Evolutionary conservation across 371 early-diverging fungal genomes (phyloP), one percentile per base, ranked within the genome.

Genomic region (Mucor saturninus): DNA sequence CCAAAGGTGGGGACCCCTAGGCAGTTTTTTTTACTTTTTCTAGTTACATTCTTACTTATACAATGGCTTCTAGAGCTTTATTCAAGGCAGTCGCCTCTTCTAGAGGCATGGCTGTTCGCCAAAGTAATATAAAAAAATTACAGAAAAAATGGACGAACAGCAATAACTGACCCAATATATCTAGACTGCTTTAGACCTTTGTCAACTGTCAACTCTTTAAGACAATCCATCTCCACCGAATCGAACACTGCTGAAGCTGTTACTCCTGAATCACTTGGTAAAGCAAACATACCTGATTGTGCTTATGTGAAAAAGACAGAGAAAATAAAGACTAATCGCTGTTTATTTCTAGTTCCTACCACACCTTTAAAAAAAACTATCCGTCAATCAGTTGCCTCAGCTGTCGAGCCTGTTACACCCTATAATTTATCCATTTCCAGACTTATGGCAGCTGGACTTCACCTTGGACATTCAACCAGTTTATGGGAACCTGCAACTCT

Each of bases 391-490:
- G 62, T 74, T 14, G 59, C 64, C 13, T 67, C 69, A 56, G 59
- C 63, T 53, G 58, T 68, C 39, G 71, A 68, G 46, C 70, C 76
- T 26, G 56, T 74, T 31, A 71, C 75, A 62, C 76, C 76, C 28
- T 73, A 76, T 69, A 79, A 86, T 59, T 51, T 92, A 56, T 85
- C 90, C 6, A 83, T 96, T 53, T 74, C 86, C 15, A 76, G 85
- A 48, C 83, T 98, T 54, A 74, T 97, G 73, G 91, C 92, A 8
- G 93, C 95, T 9, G 92, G 92, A 55, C 83, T 96, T 72, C 98
- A 98, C 73, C 76, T 98, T 59, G 98, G 98, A 48, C 96, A 96
- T 75, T 81, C 86, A 11, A 85, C 86, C 26, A 77, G 86, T 21
- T 77, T 84, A 45, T 94, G 92, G 94, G 88, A 97, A 65, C 90